Evolutionary conservation across 371 early-diverging fungal species (phyloP).

Genomic region (Catenaria anguillulae): DNA sequence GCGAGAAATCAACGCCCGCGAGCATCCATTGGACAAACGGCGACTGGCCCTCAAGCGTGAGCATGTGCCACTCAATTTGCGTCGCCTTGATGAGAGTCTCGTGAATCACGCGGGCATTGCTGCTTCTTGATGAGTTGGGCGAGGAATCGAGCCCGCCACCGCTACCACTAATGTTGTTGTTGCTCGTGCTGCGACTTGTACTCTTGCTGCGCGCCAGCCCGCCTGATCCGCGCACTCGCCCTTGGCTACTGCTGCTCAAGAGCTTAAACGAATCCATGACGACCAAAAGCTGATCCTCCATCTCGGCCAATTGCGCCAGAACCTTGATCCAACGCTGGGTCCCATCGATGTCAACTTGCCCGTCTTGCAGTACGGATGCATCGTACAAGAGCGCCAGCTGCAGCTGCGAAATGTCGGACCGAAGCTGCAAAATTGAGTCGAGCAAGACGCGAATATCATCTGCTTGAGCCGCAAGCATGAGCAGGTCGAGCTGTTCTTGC

Average conservation of each 20-base stretch:
- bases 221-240: neutral
- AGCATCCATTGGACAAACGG: neutral
- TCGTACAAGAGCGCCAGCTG: neutral
- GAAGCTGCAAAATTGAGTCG: neutral
- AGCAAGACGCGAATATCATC: neutral
- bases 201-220: neutral
- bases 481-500: neutral
- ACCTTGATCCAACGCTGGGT: neutral
- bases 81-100: neutral
- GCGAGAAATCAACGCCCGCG: neutral
- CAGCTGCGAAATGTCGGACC: neutral
- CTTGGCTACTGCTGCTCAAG: neutral
- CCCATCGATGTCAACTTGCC: neutral
- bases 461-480: neutral
- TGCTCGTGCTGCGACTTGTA: too few species aligned
- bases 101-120: neutral
- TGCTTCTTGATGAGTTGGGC: neutral
- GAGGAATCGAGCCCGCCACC: neutral
- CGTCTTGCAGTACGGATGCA: neutral
- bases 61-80: neutral
- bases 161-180: too few species aligned
- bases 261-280: constrained; percentile 1
- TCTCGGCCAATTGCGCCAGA: neutral
- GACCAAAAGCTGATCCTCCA: neutral
- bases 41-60: neutral